Evolutionary conservation across 495 filamentous ascomycete species (phyloP).

Genomic region (Penicillium samsonianum): DNA sequence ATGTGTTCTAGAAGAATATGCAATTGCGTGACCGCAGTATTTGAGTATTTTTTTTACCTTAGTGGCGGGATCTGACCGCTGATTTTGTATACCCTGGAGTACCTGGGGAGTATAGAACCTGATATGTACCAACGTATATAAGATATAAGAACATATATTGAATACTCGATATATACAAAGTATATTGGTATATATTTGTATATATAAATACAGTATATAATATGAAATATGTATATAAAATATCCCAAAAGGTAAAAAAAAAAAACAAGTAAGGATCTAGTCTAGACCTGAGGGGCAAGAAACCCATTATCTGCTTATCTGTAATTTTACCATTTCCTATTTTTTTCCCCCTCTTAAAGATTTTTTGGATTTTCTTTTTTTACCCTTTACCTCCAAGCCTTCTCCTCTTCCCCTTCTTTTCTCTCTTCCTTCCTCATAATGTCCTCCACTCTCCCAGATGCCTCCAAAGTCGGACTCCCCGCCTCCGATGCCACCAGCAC

Average conservation of each 20-base stretch:
- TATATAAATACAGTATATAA: not conserved
- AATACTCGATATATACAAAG: too few relatives aligned
- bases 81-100: not conserved
- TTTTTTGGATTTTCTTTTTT: slow-evolving; percentile 29
- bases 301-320: slow-evolving; percentile 11
- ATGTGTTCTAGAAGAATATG: not conserved
- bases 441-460: slow-evolving; percentile 56
- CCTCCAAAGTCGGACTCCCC: slow-evolving; percentile 53
- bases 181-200: too few relatives aligned
- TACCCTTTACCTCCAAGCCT: slow-evolving; percentile 31
- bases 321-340: slow-evolving; percentile 25
- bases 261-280: slow-evolving; percentile 1
- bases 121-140: too few relatives aligned
- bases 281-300: slow-evolving; percentile 13
- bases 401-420: slow-evolving; percentile 32
- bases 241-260: not conserved
- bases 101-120: too few relatives aligned
- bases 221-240: not conserved
- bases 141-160: too few relatives aligned
- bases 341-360: slow-evolving; percentile 28
- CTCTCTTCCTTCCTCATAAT: slow-evolving; percentile 46
- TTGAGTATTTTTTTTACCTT: not conserved
- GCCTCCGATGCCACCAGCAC: slow-evolving; percentile 64
- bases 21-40: not conserved
- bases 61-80: not conserved